These are phyloP conservation scores for Mycena haematopus DNA, from an alignment of 768 basidiomycete genomes.

Conservation along the genomic window DNA sequence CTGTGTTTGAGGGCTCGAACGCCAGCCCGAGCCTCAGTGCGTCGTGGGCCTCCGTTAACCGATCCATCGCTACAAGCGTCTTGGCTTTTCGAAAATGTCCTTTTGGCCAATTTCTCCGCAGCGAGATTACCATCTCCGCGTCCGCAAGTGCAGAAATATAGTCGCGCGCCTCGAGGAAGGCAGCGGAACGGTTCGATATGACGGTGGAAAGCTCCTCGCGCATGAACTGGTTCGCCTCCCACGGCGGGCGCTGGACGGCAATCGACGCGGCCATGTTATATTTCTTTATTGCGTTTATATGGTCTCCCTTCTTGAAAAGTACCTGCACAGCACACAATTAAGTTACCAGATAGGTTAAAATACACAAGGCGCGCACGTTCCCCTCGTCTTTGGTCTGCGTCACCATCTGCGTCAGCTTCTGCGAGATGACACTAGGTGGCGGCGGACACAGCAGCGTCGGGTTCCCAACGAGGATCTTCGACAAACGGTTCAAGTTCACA, in stretches of 20 bases:
- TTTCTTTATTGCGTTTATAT: conserved; percentile 71
- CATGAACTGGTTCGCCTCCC: conserved; percentile 84
- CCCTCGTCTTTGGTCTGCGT: conserved; percentile 91
- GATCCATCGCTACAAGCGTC: conserved; percentile 77
- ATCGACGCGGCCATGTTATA: conserved; percentile 82
- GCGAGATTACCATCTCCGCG: conserved; percentile 86
- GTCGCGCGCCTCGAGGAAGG: conserved; percentile 80
- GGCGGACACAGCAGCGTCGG: conserved; percentile 81
- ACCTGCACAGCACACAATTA: conserved; percentile 50
- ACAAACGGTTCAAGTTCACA: conserved; percentile 74
- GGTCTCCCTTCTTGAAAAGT: conserved; percentile 78
- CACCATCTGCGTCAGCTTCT: conserved; percentile 77
- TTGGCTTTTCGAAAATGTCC: conserved; percentile 95
- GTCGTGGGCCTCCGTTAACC: conserved; percentile 78
- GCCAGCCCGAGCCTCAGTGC: conserved; percentile 83
- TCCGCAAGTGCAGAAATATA: conserved; percentile 82
- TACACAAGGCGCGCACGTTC: conserved; percentile 65
- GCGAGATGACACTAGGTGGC: conserved; percentile 76
- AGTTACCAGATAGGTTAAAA: conserved; percentile 34
- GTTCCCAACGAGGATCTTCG: conserved; percentile 71
- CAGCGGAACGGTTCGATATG: conserved; percentile 90
- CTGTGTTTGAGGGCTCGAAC: conserved; percentile 69
- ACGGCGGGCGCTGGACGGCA: conserved; percentile 83
- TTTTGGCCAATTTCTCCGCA: conserved; percentile 92
- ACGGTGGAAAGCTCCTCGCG: conserved; percentile 92